Evolutionary conservation across 768 basidiomycete species (phyloP).

Genomic region (Hygrocybe coccinea): DNA sequence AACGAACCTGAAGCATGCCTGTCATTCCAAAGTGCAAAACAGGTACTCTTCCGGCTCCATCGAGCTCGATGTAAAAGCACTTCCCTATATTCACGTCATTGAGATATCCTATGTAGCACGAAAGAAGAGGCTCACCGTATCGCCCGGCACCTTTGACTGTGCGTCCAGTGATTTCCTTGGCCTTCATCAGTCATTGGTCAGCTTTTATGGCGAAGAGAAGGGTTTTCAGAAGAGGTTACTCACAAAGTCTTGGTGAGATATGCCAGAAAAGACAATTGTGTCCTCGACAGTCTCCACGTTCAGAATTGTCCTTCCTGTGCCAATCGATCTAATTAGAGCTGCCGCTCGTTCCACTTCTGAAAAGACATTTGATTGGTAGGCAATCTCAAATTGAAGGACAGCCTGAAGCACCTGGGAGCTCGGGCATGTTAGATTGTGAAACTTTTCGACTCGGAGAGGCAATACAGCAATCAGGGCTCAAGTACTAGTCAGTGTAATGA

Average conservation of each 20-base stretch:
- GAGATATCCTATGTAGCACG: constrained; percentile 2
- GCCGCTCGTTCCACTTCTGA: constrained; percentile 70
- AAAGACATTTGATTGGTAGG: background rate
- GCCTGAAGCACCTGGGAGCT: constrained; percentile 44
- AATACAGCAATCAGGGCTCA: too few relatives aligned
- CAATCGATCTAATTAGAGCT: constrained; percentile 48
- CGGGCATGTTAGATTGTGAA: constrained; percentile 40
- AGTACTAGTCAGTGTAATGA: too few relatives aligned
- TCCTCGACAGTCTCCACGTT: constrained; percentile 58
- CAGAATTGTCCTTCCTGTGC: constrained; percentile 48
- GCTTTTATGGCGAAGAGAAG: background rate
- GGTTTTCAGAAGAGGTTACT: constrained; percentile 15
- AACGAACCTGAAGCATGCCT: constrained; percentile 63
- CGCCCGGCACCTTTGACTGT: constrained; percentile 43
- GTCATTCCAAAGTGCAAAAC: constrained; percentile 85
- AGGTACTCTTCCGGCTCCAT: constrained; percentile 56
- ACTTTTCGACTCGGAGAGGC: too few relatives aligned
- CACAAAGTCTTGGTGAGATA: constrained; percentile 59
- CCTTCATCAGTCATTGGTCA: constrained; percentile 33
- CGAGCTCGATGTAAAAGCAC: constrained; percentile 61
- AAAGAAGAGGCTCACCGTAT: constrained; percentile 41
- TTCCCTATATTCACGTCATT: constrained; percentile 41
- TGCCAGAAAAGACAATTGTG: constrained; percentile 55
- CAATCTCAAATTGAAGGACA: background rate
- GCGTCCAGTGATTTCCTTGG: constrained; percentile 47